phyloP scores from a whole-genome alignment of 2,329 filamentous ascomycete species.

The Alternaria solani region DNA sequence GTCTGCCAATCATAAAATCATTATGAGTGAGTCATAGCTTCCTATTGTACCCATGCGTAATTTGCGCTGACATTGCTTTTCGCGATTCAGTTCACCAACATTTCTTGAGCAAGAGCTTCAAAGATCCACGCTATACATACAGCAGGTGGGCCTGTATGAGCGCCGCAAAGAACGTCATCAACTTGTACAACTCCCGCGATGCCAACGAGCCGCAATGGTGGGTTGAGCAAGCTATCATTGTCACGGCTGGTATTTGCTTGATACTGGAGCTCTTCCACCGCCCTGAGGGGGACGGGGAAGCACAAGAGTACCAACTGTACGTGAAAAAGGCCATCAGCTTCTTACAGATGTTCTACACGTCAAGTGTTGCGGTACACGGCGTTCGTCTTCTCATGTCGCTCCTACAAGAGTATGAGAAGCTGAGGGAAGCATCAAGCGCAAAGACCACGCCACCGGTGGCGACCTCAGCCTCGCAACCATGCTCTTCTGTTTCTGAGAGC shows the following conservation, averaged over 20 bases:
- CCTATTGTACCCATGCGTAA: neutral
- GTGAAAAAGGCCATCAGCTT: constrained; percentile 46
- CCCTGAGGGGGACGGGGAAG: constrained; percentile 30
- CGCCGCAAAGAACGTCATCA: constrained; percentile 53
- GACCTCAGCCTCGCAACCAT: neutral
- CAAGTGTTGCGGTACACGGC: constrained; percentile 47
- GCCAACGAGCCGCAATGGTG: constrained; percentile 54
- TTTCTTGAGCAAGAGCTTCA: constrained; percentile 55
- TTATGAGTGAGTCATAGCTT: constrained; percentile 43
- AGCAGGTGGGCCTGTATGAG: constrained; percentile 54
- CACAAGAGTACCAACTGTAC: constrained; percentile 33
- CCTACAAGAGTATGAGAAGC: constrained; percentile 40
- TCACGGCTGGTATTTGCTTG: constrained; percentile 42
- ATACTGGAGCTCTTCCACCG: constrained; percentile 42
- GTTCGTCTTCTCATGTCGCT: constrained; percentile 50
- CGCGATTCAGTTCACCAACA: constrained; percentile 47
- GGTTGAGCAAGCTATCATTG: constrained; percentile 50
- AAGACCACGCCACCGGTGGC: constrained; percentile 3
- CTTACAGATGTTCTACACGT: constrained; percentile 30
- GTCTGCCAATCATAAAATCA: constrained; percentile 55
- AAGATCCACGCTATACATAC: constrained; percentile 53
- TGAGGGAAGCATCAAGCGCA: constrained; percentile 19
- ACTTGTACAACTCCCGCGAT: constrained; percentile 47
- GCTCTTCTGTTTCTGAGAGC: constrained; percentile 11
- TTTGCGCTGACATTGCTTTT: neutral